Evolutionary conservation across 2,329 filamentous ascomycete species (phyloP).

Genomic region (Nakataea oryzae): DNA sequence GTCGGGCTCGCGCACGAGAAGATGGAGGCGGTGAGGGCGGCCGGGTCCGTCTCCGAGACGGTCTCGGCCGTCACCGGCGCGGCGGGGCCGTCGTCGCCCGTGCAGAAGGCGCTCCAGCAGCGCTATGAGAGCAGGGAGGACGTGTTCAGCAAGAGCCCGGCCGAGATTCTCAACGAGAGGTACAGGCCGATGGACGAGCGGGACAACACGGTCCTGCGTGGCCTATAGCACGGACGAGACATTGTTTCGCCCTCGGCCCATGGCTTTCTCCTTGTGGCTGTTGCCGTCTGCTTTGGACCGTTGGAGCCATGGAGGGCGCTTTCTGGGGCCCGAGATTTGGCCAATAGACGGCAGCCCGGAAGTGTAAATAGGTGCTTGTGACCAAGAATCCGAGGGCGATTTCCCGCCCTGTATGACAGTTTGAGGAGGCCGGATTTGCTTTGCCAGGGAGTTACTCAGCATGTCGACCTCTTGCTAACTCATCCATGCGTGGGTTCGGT

Average conservation of each 20-base stretch:
- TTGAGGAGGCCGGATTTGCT: neutral
- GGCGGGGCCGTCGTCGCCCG: slow-evolving; percentile 20
- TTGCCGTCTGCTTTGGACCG: neutral
- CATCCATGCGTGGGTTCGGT: neutral
- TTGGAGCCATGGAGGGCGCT: neutral
- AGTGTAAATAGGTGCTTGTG: neutral
- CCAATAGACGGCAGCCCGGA: neutral
- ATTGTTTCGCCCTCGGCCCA: no score
- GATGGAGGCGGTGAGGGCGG: slow-evolving; percentile 16
- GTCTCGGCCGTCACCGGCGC: slow-evolving; percentile 16
- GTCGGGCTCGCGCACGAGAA: slow-evolving; percentile 25
- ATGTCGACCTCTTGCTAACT: neutral
- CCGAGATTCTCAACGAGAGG: slow-evolving; percentile 43
- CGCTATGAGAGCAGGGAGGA: slow-evolving; percentile 34
- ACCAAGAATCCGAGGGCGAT: neutral
- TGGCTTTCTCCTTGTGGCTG: neutral
- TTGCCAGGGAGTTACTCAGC: no score
- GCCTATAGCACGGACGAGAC: slow-evolving; percentile 11
- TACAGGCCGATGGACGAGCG: slow-evolving; percentile 34
- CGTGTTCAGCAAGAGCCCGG: slow-evolving; percentile 34
- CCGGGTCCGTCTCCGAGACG: slow-evolving; percentile 10
- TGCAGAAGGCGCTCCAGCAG: slow-evolving; percentile 40
- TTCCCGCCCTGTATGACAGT: neutral
- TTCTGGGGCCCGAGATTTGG: neutral
- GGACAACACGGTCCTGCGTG: slow-evolving; percentile 32